These are phyloP conservation scores for Nakataea oryzae DNA, from an alignment of 2,329 filamentous ascomycete species.

Conservation along the genomic window DNA sequence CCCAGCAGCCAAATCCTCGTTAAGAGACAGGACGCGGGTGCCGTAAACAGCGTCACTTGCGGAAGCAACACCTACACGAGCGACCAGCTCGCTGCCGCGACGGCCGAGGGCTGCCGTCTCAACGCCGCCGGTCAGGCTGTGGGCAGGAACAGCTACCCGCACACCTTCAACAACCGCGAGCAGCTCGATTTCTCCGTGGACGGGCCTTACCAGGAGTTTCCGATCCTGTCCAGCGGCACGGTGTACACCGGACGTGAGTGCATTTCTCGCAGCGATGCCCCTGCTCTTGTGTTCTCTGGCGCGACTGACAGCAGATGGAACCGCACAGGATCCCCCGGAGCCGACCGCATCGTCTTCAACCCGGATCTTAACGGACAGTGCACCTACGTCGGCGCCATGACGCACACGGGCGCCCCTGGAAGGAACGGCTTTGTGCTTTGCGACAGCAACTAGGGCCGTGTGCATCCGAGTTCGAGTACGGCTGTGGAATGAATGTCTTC, in stretches of 20 bases:
- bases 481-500: too few relatives aligned
- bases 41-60: not conserved
- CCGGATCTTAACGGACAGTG: not conserved
- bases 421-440: constrained; percentile 57
- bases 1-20: constrained; percentile 4
- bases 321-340: constrained; percentile 37
- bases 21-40: not conserved
- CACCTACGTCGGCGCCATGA: constrained; percentile 48
- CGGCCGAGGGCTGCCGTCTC: constrained; percentile 10
- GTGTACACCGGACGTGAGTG: constrained; percentile 26
- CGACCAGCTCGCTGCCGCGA: constrained; percentile 9
- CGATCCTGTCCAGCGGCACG: constrained; percentile 22
- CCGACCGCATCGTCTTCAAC: constrained; percentile 51
- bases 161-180: constrained; percentile 13
- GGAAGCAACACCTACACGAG: constrained; percentile 6
- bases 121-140: constrained; percentile 6
- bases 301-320: not conserved
- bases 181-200: constrained; percentile 6
- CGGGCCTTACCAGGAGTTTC: constrained; percentile 17
- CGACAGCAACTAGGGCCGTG: constrained; percentile 1
- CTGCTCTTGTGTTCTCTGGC: not conserved
- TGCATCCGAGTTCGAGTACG: too few relatives aligned
- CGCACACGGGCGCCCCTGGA: constrained; percentile 53
- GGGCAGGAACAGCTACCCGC: constrained; percentile 11
- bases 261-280: too few relatives aligned